Base-by-base conservation (phyloP, 1,284 basidiomycete species). In the Sporisorium graminicola region DNA sequence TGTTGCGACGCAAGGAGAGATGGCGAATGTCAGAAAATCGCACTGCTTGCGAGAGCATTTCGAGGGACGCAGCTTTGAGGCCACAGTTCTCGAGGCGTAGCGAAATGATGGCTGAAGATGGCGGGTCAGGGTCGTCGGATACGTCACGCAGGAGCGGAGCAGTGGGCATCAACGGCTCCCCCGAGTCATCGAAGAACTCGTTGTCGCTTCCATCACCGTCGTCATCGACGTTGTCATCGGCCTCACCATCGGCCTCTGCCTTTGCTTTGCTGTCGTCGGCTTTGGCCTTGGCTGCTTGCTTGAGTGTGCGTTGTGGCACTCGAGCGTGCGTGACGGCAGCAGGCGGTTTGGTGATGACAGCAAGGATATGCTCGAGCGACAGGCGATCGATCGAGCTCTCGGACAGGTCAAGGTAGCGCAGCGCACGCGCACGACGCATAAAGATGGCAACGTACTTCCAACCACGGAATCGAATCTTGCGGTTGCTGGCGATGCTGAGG, bases 381-480 rank as follows among this genome's bases (percentile, higher is more conserved):
- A 67, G 24, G 83, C 93, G 93, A 84, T 98, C 95, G 75, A 98
- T 87, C 2, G 88, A 86, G 74, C 93, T 98, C 71, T 94, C 93
- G 1, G 94, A 95, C 26, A 99, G 86, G 84, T 99, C 95, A 35
- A 98, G 86, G 81, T 94, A 96, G 68, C 90, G 91, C 13, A 98
- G 86, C 53, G 87, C 90, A 77, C 89, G 90, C 1, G 94, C 91
- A 87, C 92, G 91, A 22, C 89, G 87, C 26, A 94, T 86, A 86
- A 94, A 97, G 24, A 92, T 91, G 14, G 93, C 91, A 22, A 99
- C 88, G 5, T 94, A 87, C 57, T 91, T 90, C 89, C 95, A 98
- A 0, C 93, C 93, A 13, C 89, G 87, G 1, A 89, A 86, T 78
- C 93, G 93, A 58, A 98, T 88, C 65, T 91, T 91, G 80, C 91